Base-by-base conservation (phyloP, 1,284 basidiomycete genomes). In the Kwoniella shivajii region DNA sequence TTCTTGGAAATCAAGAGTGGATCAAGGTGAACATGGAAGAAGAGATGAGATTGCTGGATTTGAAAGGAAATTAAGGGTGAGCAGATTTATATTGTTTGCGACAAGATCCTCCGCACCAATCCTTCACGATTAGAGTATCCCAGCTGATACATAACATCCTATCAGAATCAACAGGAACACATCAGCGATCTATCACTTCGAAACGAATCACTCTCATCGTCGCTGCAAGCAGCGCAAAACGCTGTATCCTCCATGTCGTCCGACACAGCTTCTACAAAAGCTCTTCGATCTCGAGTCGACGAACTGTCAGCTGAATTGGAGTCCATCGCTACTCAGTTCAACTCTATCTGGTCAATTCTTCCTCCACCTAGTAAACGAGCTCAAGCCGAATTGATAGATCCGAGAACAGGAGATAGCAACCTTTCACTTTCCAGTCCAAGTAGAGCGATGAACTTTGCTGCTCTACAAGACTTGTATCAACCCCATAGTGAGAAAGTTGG, bases 351-450 rank as follows among this genome's bases (percentile, higher is more conserved):
- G 90, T 75, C 81, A 4, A 80, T 86, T 33, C 83, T 94, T 0
- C 91, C 92, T 6, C 87, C 89, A 0, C 85, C 88, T 5, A 87
- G 88, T 73, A 82, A 85, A 18, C 86, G 90, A 36, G 85, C 84
- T 2, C 79, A 84, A 49, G 88, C 86, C 63, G 69, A 72, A 4
- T 83, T 90, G 54, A 80, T 81, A 14, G 69, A 80, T 48, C 82
- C 84, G 68, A 81, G 84, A 31, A 78, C 83, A 1, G 81, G 81
- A 18, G 80, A 80, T 3, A 78, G 69, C 26, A 73, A 68, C 34
- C 37, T 78, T 9, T 63, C 78, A 0, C 76, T 81, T 0, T 66
- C 73, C 4, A 75, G 76, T 4, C 80, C 77, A 3, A 79, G 79
- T 4, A 74, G 75, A 37, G 78, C 79, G 50, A 76, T 77, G 60